These are phyloP conservation scores for Rugonectria rugulosa DNA, from an alignment of 2,329 filamentous ascomycete species.

Conservation along the genomic window DNA sequence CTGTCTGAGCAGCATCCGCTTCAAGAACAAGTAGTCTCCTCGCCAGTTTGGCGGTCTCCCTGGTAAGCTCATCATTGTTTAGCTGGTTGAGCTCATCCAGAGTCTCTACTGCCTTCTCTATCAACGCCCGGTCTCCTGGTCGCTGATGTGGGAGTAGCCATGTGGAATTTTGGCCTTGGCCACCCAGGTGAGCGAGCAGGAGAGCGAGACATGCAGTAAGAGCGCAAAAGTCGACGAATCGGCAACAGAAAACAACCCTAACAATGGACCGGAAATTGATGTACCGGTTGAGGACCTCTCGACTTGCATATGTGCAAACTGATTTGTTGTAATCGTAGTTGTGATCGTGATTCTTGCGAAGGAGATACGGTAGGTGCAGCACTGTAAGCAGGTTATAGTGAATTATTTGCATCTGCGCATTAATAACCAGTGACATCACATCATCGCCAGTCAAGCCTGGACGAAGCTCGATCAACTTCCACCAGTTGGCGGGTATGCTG, in stretches of 20 bases:
- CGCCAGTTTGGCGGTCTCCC: neutral
- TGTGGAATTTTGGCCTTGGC: neutral
- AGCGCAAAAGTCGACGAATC: slow-evolving; percentile 12
- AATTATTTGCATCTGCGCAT: slow-evolving; percentile 5
- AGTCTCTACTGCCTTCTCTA: slow-evolving; percentile 1
- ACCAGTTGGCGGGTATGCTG: neutral
- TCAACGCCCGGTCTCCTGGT: slow-evolving; percentile 3
- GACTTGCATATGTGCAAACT: slow-evolving; percentile 7
- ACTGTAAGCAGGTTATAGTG: slow-evolving; percentile 6
- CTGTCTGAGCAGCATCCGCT: neutral
- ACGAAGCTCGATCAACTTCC: neutral
- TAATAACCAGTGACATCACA: neutral
- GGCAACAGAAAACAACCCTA: slow-evolving; percentile 5
- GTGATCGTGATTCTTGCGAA: neutral
- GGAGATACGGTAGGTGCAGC: slow-evolving; percentile 5
- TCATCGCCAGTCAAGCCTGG: neutral
- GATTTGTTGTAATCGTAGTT: slow-evolving; percentile 8
- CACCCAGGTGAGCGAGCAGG: slow-evolving; percentile 2
- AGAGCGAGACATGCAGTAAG: slow-evolving; percentile 4
- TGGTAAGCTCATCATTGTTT: slow-evolving; percentile 2
- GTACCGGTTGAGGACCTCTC: slow-evolving; percentile 12
- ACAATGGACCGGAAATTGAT: slow-evolving; percentile 10
- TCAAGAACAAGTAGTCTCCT: neutral
- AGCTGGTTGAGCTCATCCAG: slow-evolving; percentile 10
- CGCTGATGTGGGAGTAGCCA: slow-evolving; percentile 6